phyloP scores from a whole-genome alignment of 2,329 filamentous ascomycete genomes.

The Cladosporium sp. region DNA sequence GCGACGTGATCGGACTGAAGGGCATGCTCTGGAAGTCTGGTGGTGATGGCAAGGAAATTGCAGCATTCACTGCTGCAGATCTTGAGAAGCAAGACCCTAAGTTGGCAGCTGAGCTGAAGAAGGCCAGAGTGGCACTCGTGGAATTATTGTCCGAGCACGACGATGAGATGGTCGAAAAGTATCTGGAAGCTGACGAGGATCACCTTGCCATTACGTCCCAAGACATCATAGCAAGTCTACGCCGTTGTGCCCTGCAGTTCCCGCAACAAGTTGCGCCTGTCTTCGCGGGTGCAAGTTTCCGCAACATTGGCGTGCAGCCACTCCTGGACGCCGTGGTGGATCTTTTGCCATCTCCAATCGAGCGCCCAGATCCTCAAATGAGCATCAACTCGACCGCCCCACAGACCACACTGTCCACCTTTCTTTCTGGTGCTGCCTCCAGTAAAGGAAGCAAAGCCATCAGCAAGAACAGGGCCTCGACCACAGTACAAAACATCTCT shows the following conservation, averaged over 20 bases:
- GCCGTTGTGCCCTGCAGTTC: slow-evolving; percentile 63
- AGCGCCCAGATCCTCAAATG: slow-evolving; percentile 75
- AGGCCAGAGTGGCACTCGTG: slow-evolving; percentile 70
- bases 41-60: slow-evolving; percentile 56
- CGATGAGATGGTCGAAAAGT: slow-evolving; percentile 77
- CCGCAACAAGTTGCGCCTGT: slow-evolving; percentile 75
- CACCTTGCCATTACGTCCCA: slow-evolving; percentile 60
- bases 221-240: slow-evolving; percentile 67
- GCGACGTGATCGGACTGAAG: slow-evolving; percentile 72
- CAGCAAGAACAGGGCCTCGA: slow-evolving; percentile 37
- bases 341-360: slow-evolving; percentile 75
- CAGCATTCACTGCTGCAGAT: slow-evolving; percentile 51
- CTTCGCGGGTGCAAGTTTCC: slow-evolving; percentile 87
- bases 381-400: slow-evolving; percentile 2
- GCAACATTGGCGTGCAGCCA: slow-evolving; percentile 89
- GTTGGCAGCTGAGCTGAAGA: slow-evolving; percentile 63
- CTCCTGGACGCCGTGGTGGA: slow-evolving; percentile 84
- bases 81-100: slow-evolving; percentile 45
- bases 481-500: slow-evolving; percentile 57
- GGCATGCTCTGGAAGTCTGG: slow-evolving; percentile 69
- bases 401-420: slow-evolving; percentile 1
- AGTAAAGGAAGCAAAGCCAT: slow-evolving; percentile 36
- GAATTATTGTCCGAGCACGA: slow-evolving; percentile 86
- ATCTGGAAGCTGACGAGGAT: slow-evolving; percentile 71
- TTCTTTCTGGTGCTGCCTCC: slow-evolving; percentile 12